Conservation (phyloP, 805 yeast genomes). For the Cyberlindnera mycetangii region DNA sequence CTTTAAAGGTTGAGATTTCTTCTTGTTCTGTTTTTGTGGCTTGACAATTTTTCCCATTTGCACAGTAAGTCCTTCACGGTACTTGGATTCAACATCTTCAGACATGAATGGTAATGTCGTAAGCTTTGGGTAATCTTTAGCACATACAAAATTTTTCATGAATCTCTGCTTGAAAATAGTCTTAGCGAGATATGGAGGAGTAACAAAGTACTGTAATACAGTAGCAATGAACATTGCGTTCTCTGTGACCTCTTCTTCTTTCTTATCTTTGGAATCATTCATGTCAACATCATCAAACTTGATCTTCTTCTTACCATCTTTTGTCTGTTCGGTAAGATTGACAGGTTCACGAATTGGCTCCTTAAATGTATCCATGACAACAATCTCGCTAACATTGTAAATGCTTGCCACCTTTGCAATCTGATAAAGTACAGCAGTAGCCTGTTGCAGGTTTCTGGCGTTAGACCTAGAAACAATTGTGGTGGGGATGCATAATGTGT, state of each 20-base stretch:
- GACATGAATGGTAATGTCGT: constrained; percentile 74
- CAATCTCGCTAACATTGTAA: constrained; percentile 70
- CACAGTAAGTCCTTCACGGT: constrained; percentile 59
- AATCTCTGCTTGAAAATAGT: constrained; percentile 53
- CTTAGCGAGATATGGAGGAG: constrained; percentile 78
- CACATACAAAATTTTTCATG: constrained; percentile 52
- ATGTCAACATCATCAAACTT: constrained; percentile 31
- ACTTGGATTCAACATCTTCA: constrained; percentile 37
- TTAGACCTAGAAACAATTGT: constrained; percentile 50
- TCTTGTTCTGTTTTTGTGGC: constrained; percentile 30
- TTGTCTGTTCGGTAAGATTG: constrained; percentile 23
- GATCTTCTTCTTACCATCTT: constrained; percentile 28
- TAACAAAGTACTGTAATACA: constrained; percentile 73
- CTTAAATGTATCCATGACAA: constrained; percentile 56
- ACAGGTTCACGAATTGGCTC: constrained; percentile 19
- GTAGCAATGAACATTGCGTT: constrained; percentile 58
- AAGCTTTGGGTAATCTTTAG: constrained; percentile 67
- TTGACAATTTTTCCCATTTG: constrained; percentile 36
- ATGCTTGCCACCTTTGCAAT: constrained; percentile 72
- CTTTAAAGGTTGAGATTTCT: constrained; percentile 47
- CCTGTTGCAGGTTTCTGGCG: constrained; percentile 68
- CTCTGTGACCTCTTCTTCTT: constrained; percentile 25
- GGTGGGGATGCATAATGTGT: constrained; percentile 73
- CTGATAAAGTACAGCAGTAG: constrained; percentile 71
- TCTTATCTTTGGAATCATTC: constrained; percentile 20